A percentile compares a stretch with the other conserved stretches of the same genome.
Evolutionary conservation across 306 rosid species (phyloP).

Genomic region (Oemleria cerasiformis): DNA sequence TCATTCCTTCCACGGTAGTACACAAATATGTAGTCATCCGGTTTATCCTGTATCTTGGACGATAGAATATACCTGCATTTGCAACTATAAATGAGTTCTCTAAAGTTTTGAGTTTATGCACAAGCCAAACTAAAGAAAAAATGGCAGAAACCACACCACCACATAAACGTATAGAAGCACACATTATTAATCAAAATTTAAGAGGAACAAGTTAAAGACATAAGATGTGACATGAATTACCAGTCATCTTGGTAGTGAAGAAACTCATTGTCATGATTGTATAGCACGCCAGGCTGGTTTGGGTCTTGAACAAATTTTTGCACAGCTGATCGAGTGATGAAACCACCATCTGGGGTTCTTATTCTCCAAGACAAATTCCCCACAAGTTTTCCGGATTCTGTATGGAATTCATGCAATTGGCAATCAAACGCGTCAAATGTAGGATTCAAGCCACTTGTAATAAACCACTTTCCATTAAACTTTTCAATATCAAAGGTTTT

Average conservation of each 20-base stretch:
- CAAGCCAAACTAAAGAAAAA: constrained; percentile 5
- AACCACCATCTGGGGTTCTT: constrained; percentile 81
- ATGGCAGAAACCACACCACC: not conserved
- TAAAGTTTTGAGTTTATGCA: not conserved
- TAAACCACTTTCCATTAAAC: constrained; percentile 93
- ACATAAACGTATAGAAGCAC: not conserved
- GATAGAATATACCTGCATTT: constrained; percentile 71
- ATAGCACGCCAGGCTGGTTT: constrained; percentile 69
- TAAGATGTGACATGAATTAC: constrained; percentile 35
- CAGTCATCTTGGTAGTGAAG: constrained; percentile 98
- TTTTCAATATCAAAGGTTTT: constrained; percentile 62
- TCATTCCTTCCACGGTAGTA: constrained; percentile 90
- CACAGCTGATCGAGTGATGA: constrained; percentile 64
- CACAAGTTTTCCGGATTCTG: constrained; percentile 62
- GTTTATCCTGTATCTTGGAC: constrained; percentile 64
- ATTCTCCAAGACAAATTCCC: constrained; percentile 89
- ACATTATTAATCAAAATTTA: not conserved
- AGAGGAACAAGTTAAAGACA: not conserved
- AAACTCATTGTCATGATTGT: constrained; percentile 90
- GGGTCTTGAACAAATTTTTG: constrained; percentile 93
- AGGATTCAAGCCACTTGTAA: constrained; percentile 86
- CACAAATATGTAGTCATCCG: constrained; percentile 77
- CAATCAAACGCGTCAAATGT: constrained; percentile 81
- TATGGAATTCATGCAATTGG: constrained; percentile 81
- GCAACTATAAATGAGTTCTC: not conserved